Conservation (phyloP, 805 yeast genomes). For the Pichia ethanolica region DNA sequence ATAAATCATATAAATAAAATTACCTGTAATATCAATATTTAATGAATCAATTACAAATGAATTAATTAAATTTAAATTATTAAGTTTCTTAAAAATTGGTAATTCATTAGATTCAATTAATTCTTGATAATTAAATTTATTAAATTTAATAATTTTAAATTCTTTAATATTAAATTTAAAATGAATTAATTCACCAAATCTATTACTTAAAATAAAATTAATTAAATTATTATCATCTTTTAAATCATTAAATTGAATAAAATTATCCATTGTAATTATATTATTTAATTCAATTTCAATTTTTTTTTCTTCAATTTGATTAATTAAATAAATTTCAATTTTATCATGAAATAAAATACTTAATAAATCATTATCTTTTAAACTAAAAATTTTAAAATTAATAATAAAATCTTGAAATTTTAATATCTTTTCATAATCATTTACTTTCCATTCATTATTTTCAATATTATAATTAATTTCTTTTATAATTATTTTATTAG, state of each 20-base stretch:
- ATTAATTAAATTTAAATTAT: slow-evolving; percentile 1
- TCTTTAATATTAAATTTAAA: not conserved
- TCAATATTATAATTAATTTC: not conserved
- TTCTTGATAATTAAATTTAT: slow-evolving; percentile 9
- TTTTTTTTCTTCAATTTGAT: not conserved
- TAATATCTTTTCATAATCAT: not conserved
- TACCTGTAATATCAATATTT: slow-evolving; percentile 4
- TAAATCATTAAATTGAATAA: slow-evolving; percentile 1
- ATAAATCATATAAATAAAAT: slow-evolving; percentile 2
- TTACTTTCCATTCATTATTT: not conserved
- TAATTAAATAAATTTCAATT: not conserved
- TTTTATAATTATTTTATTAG: slow-evolving; percentile 7
- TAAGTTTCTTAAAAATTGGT: slow-evolving; percentile 14
- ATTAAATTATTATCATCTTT: not conserved
- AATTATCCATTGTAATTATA: slow-evolving; percentile 6
- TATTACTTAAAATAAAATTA: slow-evolving; percentile 10
- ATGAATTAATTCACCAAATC: slow-evolving; percentile 8
- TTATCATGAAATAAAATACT: not conserved
- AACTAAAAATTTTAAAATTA: not conserved
- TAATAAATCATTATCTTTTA: not conserved
- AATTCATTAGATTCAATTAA: slow-evolving; percentile 3
- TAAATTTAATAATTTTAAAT: not conserved
- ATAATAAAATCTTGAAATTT: not conserved
- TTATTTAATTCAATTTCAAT: not conserved
- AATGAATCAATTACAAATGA: slow-evolving; percentile 1